Base-by-base conservation (phyloP, 2,329 filamentous ascomycete genomes). In the Dryadomyces sulphureus region DNA sequence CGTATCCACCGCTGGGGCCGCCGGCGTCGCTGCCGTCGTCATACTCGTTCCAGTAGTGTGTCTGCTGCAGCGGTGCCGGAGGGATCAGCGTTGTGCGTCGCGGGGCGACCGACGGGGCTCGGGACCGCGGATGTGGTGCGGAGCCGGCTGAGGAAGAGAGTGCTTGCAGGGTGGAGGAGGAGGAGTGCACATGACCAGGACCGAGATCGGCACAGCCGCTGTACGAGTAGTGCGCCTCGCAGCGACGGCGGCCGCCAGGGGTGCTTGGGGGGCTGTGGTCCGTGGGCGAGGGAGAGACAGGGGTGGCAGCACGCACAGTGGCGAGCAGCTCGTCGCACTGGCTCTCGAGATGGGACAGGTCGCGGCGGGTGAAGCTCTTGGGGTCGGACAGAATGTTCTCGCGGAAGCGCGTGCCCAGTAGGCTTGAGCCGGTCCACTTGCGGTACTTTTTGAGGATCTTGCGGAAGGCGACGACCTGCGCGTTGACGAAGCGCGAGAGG, bases 21-120 rank as follows among this genome's bases (percentile, higher is more conserved):
- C 70, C 73, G 2, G 63, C 65, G 46, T 88, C 83, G 58, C 85
- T 87, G 8, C 83, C 84, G 57, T 89, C 66, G 53, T 93, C 86
- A 60, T 90, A 92, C 60, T 93, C 86, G 60, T 85, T 90, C 85
- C 86, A 93, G 58, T 90, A 92, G 40, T 67, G 65, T 16, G 62
- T 55, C 43, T 59, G n/a, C n/a, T n/a, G 58, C 7, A 59, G 43
- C 48, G 55, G n/a, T 0, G 47, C 41, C 2, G 45, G 12, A 3
- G 41, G 42, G 2, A 47, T 43, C 9, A 49, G 16, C 0, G 47
- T 50, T 1, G 47, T 30, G 11, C 46, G 48, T 12, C 41, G 47
- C 7, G 41, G 7, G 2, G 42, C 7, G 19, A 43, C 36, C 3
- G 45, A 40, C 9, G 43, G 8, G 3, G 20, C 22, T 5, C 41